These are phyloP conservation scores for Penicillium waksmanii DNA, from an alignment of 495 filamentous ascomycete genomes.

Conservation along the genomic window DNA sequence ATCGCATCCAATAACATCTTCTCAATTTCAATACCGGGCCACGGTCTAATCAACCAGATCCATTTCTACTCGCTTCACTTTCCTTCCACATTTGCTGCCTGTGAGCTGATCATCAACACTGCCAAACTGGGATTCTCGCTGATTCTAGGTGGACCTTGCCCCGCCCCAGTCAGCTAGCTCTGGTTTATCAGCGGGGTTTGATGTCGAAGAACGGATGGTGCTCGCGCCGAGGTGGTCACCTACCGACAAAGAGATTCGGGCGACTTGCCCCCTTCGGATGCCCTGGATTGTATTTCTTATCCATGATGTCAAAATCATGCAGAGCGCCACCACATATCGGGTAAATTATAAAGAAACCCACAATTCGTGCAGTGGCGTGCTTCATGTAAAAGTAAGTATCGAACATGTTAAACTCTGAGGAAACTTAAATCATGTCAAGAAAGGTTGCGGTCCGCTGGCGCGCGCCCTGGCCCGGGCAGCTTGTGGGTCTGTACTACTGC, in stretches of 20 bases:
- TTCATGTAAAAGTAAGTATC: not conserved
- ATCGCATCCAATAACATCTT: not conserved
- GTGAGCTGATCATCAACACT: not conserved
- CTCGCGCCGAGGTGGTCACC: not conserved
- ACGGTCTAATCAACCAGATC: not conserved
- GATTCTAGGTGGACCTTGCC: not conserved
- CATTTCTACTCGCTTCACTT: constrained; percentile 7
- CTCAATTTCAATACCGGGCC: constrained; percentile 6
- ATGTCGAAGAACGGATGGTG: not conserved
- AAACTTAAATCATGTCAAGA: not conserved
- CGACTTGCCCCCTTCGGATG: not conserved
- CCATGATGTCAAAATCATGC: not conserved
- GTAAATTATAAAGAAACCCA: not conserved
- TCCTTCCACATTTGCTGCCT: constrained; percentile 1
- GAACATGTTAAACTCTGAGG: not conserved
- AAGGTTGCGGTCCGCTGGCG: constrained; percentile 10
- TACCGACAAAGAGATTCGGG: not conserved
- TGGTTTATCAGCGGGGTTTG: not conserved
- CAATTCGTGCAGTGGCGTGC: not conserved
- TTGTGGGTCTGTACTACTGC: constrained; percentile 3
- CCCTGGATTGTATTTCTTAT: not conserved
- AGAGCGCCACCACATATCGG: not conserved
- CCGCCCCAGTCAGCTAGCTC: not conserved
- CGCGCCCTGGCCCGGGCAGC: not conserved
- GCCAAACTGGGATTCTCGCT: not conserved